Base-by-base conservation (phyloP, 2,329 filamentous ascomycete genomes). In the Fusarium tricinctum region DNA sequence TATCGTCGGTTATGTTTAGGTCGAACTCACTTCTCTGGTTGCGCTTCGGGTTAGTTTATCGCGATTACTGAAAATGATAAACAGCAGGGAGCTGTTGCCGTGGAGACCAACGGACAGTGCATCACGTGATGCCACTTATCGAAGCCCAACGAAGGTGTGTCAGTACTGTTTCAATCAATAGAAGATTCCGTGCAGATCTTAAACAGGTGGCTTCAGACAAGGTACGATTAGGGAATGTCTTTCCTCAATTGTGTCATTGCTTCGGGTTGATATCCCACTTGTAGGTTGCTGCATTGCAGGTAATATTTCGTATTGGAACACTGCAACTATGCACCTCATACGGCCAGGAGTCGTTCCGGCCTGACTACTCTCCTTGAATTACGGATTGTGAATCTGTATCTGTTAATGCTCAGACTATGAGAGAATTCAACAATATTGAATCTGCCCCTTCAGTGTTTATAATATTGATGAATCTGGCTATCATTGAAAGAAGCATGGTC, bases 81-180 rank as follows among this genome's bases (percentile, higher is more conserved):
- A 74, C 64, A 74, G 23, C 8, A 23, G 52, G 23, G 50, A 4
- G 7, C 49, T 65, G 72, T 74, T 74, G 72, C 72, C 57, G 70
- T 71, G 67, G 72, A 72, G 74, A 74, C 72, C 28, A 30, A 73
- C 54, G 1, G 33, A 6, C 9, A 3, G 0, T 2, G 0, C 0
- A 10, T 73, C 72, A 74, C 72, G 72, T 74, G 72, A 74, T 7
- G 23, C 3, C 15, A 6, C 15, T 32, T 6, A 32, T 58, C 3
- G 35, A n/a, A 22, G 33, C 40, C 51, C n/a, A 46, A 51, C 19
- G 22, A 19, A 45, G 10, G n/a, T 30, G 39, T 63, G n/a, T 45
- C 32, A 63, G 50, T 33, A 8, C 8, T 64, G 42, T 64, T 63
- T 47, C 52, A 59, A 33, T 19, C 17, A 45, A 19, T 30, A 22